Evolutionary conservation across 805 yeast species (phyloP).

Genomic region (Wickerhamiella sorbophila): DNA sequence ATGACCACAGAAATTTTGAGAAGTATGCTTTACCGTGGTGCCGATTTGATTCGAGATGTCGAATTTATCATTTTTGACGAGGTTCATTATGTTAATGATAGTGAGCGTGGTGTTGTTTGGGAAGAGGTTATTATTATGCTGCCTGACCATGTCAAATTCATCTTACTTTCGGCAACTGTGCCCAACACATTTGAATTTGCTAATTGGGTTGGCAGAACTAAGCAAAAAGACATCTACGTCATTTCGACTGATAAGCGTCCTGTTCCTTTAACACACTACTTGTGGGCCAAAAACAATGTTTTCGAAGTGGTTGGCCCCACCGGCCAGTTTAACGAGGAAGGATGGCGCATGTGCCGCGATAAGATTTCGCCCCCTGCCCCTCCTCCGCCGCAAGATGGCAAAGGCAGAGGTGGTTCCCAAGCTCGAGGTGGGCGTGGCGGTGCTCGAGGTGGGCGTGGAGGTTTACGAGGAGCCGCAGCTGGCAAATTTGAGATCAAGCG

Average conservation of each 20-base stretch:
- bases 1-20: slow-evolving; percentile 97
- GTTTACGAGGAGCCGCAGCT: slow-evolving; percentile 24
- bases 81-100: slow-evolving; percentile 94
- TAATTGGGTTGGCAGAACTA: slow-evolving; percentile 95
- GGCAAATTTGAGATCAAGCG: slow-evolving; percentile 20
- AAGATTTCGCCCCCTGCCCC: slow-evolving; percentile 14
- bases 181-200: slow-evolving; percentile 99
- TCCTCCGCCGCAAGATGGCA: slow-evolving; percentile 2
- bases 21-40: slow-evolving; percentile 92
- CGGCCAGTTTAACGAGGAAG: slow-evolving; percentile 50
- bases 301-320: slow-evolving; percentile 62
- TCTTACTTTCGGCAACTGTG: slow-evolving; percentile 87
- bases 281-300: slow-evolving; percentile 68
- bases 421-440: slow-evolving; percentile 27
- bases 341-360: slow-evolving; percentile 28
- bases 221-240: slow-evolving; percentile 88
- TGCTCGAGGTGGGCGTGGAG: slow-evolving; percentile 24
- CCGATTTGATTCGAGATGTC: slow-evolving; percentile 90
- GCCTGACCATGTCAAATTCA: slow-evolving; percentile 90
- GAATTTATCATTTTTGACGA: slow-evolving; percentile 97
- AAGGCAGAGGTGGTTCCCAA: slow-evolving; percentile 19
- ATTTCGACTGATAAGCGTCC: slow-evolving; percentile 95
- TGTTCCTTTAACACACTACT: slow-evolving; percentile 75
- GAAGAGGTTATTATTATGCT: slow-evolving; percentile 97
- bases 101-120: slow-evolving; percentile 98